Conservation (phyloP, 176 grass and related monocot species). For the Pharus latifolius region DNA sequence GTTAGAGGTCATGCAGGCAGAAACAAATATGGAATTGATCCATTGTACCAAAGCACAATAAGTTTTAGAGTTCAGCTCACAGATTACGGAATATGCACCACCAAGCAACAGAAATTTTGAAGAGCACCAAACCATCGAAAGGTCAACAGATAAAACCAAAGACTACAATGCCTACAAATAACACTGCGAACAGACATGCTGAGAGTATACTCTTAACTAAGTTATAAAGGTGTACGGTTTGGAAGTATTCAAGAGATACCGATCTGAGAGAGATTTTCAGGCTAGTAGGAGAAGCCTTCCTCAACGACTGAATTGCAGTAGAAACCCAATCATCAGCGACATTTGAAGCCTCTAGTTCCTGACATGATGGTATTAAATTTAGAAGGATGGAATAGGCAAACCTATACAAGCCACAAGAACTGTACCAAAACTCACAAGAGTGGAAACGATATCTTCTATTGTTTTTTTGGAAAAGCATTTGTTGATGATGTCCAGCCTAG, state of each 20-base stretch:
- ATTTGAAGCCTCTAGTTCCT: conserved; percentile 68
- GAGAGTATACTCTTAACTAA: neutral
- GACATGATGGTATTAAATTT: conserved; percentile 20
- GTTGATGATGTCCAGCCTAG: conserved; percentile 72
- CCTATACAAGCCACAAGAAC: neutral
- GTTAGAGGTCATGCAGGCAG: neutral
- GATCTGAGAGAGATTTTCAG: conserved; percentile 84
- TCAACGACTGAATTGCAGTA: conserved; percentile 55
- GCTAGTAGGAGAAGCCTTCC: conserved; percentile 80
- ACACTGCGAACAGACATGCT: neutral
- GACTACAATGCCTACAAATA: neutral
- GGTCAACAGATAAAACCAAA: neutral
- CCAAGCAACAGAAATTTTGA: neutral
- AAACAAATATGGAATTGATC: neutral
- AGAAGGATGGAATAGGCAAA: neutral
- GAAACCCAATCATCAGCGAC: conserved; percentile 45
- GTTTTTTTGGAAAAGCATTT: conserved; percentile 93
- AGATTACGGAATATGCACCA: neutral
- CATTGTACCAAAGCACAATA: neutral
- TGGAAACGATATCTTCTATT: conserved; percentile 78
- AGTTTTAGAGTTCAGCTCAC: neutral
- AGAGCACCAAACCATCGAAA: neutral
- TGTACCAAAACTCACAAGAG: conserved; percentile 71
- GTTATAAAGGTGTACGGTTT: neutral
- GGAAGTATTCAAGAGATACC: conserved; percentile 33